Conservation (phyloP, 345 rosid species). For the Arabidopsis suecica region DNA sequence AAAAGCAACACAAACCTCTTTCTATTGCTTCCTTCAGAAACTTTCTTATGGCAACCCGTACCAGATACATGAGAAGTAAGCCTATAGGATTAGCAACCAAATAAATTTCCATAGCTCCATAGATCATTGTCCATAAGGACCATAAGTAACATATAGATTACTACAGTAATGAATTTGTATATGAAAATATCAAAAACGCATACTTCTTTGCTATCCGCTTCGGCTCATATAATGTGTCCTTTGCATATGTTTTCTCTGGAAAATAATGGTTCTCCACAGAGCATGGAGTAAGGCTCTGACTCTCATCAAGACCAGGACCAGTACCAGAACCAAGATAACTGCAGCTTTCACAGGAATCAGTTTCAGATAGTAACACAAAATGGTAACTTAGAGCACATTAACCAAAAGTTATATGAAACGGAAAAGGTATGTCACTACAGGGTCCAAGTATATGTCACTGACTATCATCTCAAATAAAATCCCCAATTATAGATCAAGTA, state of each 20-base stretch:
- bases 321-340: slow-evolving; percentile 50
- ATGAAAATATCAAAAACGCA: slow-evolving; percentile 23
- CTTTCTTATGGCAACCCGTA: slow-evolving; percentile 61
- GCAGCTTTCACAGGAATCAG: slow-evolving; percentile 38
- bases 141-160: neutral
- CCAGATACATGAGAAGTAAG: slow-evolving; percentile 48
- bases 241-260: slow-evolving; percentile 43
- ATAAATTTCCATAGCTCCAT: neutral
- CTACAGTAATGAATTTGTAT: slow-evolving; percentile 9
- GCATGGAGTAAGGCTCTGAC: slow-evolving; percentile 45
- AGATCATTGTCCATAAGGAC: slow-evolving; percentile 1
- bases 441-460: slow-evolving; percentile 8
- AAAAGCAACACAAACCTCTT: slow-evolving; percentile 59
- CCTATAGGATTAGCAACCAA: slow-evolving; percentile 50
- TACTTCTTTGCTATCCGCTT: slow-evolving; percentile 67
- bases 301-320: slow-evolving; percentile 49
- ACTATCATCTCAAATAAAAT: slow-evolving; percentile 9
- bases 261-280: slow-evolving; percentile 43
- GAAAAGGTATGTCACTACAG: slow-evolving; percentile 10
- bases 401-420: neutral
- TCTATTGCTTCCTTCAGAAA: slow-evolving; percentile 66
- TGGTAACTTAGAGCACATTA: slow-evolving; percentile 7
- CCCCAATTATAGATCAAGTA: neutral
- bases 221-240: slow-evolving; percentile 44
- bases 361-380: slow-evolving; percentile 31